These are phyloP conservation scores for Ichthyophthirius multifiliis DNA, from an alignment of 169 alveolate genomes.

Conservation along the genomic window DNA sequence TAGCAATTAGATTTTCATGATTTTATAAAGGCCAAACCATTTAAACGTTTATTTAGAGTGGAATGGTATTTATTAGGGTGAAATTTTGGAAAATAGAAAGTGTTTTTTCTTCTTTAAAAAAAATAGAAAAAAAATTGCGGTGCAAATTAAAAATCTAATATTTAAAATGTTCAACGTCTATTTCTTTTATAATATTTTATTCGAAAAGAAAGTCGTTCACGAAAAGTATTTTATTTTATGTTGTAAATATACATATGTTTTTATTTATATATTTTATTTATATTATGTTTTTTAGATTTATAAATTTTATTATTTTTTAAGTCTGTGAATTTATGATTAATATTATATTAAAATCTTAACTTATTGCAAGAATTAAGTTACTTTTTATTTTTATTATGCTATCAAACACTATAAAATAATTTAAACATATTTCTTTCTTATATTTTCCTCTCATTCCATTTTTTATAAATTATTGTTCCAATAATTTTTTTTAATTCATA, in stretches of 20 bases:
- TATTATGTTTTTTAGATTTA: neutral
- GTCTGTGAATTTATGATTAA: neutral
- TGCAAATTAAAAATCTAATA: neutral
- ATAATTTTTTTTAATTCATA: neutral
- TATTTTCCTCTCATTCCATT: neutral
- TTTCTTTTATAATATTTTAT: neutral
- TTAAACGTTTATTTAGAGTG: neutral
- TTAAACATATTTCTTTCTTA: neutral
- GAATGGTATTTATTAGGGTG: neutral
- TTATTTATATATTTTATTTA: neutral
- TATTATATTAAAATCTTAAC: neutral
- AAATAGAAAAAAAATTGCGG: neutral
- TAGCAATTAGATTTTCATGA: neutral
- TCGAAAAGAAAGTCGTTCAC: neutral
- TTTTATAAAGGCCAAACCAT: neutral
- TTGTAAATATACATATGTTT: neutral
- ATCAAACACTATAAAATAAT: slow-evolving; percentile 1
- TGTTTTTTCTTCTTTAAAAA: neutral
- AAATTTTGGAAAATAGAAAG: too few relatives aligned
- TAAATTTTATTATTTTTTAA: neutral
- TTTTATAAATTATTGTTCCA: neutral
- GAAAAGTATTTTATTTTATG: neutral
- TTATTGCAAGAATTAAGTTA: neutral
- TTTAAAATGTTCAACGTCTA: neutral
- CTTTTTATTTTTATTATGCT: neutral